Base-by-base conservation (phyloP, 1,284 basidiomycete genomes). In the Neotropicomus parvogracilis region DNA sequence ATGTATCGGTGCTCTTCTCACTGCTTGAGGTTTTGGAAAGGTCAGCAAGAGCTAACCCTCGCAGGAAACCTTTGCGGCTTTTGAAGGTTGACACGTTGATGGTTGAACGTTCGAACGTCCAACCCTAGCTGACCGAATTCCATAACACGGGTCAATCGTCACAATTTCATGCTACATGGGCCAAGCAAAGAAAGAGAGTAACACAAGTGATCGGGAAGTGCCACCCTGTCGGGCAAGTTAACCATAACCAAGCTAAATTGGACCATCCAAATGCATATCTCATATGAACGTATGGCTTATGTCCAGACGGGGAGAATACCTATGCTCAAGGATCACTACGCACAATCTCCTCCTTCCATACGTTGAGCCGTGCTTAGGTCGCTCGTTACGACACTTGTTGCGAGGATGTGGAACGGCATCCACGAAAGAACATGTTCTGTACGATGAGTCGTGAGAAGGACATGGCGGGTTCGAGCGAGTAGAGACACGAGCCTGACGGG, bases 321-420 rank as follows among this genome's bases (percentile, higher is more conserved):
- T 52, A 53, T 50, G 40, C 48, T 53, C 52, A 45, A 44, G 45
- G 51, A 54, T 51, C 55, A 44, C 46, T 45, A 49, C 46, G 46
- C 54, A 39, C 48, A 53, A 44, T 44, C 59, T 62, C 68, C 69
- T 68, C 77, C 79, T 83, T 68, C 73, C 75, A 80, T 71, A 72
- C 78, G 69, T 72, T 67, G 64, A 81, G 73, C 80, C 80, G 74
- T 77, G 69, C 82, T 80, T 79, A 74, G 79, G 73, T 70, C 75
- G 75, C 74, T 78, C 78, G 80, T 74, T 79, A 78, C 79, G 71
- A 78, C 77, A 79, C 75, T 78, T 82, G 69, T 81, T 83, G 80
- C 53, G 68, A 73, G 78, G 80, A 73, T 77, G 80, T 62, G 57
- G 69, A 79, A 74, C 63, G 71, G 70, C 69, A 73, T 82, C 80